phyloP scores from a whole-genome alignment of 495 filamentous ascomycete species.

The Geopyxis carbonaria region DNA sequence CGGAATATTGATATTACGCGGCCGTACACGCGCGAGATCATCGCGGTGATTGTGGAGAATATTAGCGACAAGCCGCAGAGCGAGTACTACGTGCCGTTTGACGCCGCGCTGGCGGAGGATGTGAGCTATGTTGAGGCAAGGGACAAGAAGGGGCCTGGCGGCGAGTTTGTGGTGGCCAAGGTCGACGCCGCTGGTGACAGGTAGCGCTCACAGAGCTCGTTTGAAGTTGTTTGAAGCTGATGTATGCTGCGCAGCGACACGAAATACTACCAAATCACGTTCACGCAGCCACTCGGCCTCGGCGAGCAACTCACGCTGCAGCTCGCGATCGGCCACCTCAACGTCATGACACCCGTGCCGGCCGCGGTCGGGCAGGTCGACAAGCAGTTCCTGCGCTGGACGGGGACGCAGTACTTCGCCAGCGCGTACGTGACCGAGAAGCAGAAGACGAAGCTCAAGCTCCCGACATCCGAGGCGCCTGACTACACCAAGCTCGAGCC shows the following conservation, averaged over 20 bases:
- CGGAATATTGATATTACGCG: conserved; percentile 86
- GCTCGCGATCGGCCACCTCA: conserved; percentile 66
- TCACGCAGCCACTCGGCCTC: conserved; percentile 56
- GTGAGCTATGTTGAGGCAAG: conserved; percentile 78
- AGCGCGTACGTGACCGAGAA: conserved; percentile 71
- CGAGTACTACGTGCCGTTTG: conserved; percentile 81
- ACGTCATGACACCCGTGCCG: conserved; percentile 59
- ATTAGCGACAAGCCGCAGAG: conserved; percentile 50
- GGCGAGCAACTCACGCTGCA: conserved; percentile 66
- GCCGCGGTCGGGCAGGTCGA: conserved; percentile 63
- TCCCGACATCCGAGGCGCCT: conserved; percentile 57
- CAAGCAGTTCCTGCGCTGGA: conserved; percentile 68
- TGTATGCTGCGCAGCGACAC: conserved; percentile 36
- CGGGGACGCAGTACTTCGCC: conserved; percentile 62
- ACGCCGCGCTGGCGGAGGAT: conserved; percentile 48
- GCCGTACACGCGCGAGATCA: conserved; percentile 66
- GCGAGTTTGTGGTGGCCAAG: conserved; percentile 48
- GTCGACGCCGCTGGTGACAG: conserved; percentile 47
- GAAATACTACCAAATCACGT: conserved; percentile 68
- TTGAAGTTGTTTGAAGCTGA: neutral
- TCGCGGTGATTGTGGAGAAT: conserved; percentile 93
- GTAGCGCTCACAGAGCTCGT: conserved; percentile 25
- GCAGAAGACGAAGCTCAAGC: conserved; percentile 93
- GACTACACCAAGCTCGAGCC: conserved; percentile 63
- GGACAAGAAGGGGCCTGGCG: conserved; percentile 63